phyloP scores from a whole-genome alignment of 345 rosid species.

The Orychophragmus violaceus region DNA sequence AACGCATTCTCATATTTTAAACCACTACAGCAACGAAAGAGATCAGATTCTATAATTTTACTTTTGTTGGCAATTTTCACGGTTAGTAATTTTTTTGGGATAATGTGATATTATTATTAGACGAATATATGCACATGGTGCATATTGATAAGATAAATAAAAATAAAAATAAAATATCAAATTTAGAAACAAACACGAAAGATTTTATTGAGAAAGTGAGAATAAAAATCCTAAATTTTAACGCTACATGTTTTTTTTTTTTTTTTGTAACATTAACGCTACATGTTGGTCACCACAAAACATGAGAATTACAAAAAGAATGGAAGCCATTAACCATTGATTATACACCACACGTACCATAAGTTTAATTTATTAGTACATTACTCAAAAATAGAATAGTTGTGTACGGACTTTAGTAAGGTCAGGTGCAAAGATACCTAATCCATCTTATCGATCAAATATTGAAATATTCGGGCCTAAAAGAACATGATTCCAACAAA shows the following conservation, averaged over 20 bases:
- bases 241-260: slow-evolving; percentile 9
- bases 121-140: slow-evolving; percentile 19
- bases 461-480: background rate
- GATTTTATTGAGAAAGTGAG: slow-evolving; percentile 4
- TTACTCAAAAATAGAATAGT: background rate
- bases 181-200: background rate
- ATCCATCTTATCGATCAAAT: background rate
- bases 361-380: background rate
- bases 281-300: slow-evolving; percentile 5
- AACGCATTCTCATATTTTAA: background rate
- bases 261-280: too few species aligned
- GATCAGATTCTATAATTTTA: background rate
- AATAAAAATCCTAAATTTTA: slow-evolving; percentile 1
- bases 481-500: background rate
- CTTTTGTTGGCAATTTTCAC: background rate
- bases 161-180: background rate
- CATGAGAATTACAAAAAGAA: slow-evolving; percentile 17
- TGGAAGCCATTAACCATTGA: slow-evolving; percentile 19
- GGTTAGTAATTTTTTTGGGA: background rate
- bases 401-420: background rate
- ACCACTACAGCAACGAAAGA: background rate
- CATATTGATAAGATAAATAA: background rate
- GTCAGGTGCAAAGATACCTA: background rate
- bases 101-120: background rate
- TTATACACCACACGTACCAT: slow-evolving; percentile 24